phyloP scores from a whole-genome alignment of 805 yeast species.

The Candida broadrunensis region DNA sequence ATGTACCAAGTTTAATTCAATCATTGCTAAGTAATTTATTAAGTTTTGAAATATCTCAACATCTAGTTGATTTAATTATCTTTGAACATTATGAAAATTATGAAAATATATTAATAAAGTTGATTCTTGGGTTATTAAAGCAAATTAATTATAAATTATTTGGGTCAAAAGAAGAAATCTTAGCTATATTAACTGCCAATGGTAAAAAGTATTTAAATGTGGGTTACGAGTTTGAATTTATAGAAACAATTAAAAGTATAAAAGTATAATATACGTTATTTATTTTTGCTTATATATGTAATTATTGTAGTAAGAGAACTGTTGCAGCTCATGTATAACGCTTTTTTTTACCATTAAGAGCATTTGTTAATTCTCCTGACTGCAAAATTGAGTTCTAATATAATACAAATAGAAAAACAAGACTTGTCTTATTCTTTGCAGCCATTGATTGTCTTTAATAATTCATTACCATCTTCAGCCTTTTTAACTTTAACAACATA shows the following conservation, averaged over 20 bases:
- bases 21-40: slow-evolving; percentile 46
- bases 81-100: slow-evolving; percentile 68
- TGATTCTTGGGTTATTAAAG: slow-evolving; percentile 50
- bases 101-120: slow-evolving; percentile 51
- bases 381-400: too few species aligned
- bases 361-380: too few species aligned
- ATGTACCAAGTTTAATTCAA: slow-evolving; percentile 40
- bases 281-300: too few species aligned
- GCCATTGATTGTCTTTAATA: slow-evolving; percentile 33
- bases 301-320: too few species aligned
- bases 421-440: slow-evolving; percentile 12
- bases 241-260: slow-evolving; percentile 32
- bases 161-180: slow-evolving; percentile 48
- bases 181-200: slow-evolving; percentile 21
- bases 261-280: slow-evolving; percentile 1
- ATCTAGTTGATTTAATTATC: slow-evolving; percentile 55
- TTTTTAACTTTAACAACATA: slow-evolving; percentile 77
- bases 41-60: slow-evolving; percentile 43
- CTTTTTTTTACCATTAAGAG: too few species aligned
- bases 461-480: slow-evolving; percentile 58
- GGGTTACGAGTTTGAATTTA: slow-evolving; percentile 50
- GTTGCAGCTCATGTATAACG: too few species aligned
- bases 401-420: too few species aligned
- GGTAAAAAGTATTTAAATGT: slow-evolving; percentile 36
- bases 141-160: slow-evolving; percentile 47